Base-by-base conservation (phyloP, 2,329 filamentous ascomycete species). In the Stylonectria norvegica region DNA sequence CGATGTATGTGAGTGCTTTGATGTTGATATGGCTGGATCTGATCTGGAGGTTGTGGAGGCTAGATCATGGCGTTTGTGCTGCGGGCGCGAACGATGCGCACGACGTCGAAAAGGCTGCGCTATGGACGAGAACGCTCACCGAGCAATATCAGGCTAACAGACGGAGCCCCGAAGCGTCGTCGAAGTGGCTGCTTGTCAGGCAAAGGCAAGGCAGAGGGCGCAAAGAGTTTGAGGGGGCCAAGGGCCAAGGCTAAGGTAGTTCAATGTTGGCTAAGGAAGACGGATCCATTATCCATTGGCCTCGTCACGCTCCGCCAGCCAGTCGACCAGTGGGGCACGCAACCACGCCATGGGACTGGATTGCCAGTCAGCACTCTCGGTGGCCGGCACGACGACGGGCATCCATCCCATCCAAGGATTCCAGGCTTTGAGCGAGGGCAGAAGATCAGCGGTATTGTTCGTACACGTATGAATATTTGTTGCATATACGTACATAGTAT, bases 51-150 rank as follows among this genome's bases (percentile, higher is more conserved):
- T 5, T 14, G 10, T 14, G 30, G 30, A 30, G 17, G 17, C 48
- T 52, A 57, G 54, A 54, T 57, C 44, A 49, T 57, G 50, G 50
- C 50, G 37, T 53, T 52, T 42, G 42, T 54, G 35, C 52, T 56
- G 52, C 42, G 47, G 50, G 45, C 45, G 49, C 49, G 46, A 48
- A n/a, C 33, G 34, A 45, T 47, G 47, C 45, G 48, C 50, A 50
- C 47, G 45, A 48, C 44, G 45, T 44, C 42, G 47, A 42, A 44
- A 39, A 41, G 44, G 32, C 27, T 40, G 45, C 48, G 50, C 56
- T 55, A 56, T 48, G 18, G 48, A 61, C 57, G 34, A 60, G 56
- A 61, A 61, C 45, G 53, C 43, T 61, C 58, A 61, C 58, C 58
- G 58, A 60, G 52, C 48, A 40, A 41, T 25, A 42, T n/a, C 35